Evolutionary conservation across 306 rosid species (phyloP), one percentile per base, ranked within the genome.

Genomic region (Acacia crassicarpa): DNA sequence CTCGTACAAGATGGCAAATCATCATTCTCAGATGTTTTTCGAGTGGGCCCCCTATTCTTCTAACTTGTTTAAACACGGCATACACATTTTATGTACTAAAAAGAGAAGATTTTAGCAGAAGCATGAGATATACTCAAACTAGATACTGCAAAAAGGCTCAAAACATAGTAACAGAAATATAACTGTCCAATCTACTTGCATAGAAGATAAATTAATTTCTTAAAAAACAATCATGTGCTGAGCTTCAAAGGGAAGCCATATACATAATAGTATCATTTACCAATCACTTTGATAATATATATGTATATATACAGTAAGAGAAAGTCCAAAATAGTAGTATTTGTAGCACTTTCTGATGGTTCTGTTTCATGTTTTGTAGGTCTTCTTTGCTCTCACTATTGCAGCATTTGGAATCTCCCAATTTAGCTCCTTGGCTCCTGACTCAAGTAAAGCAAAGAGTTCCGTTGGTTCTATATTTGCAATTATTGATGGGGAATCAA

Each of bases 21-120:
- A 77, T 69, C 88, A 67, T 85, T 86, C 77, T 44, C 86, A 9
- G 89, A 90, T 67, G 92, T 92, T 82, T 92, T 87, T 75, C 87
- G 79, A 9, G 92, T 92, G 87, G 33, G 81, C 3, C 4, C 35
- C 25, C 68, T 48, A 49, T 51, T 56, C 77, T 73, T 72, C 86
- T 43, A 74, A 66, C 61, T 33, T 17, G 22, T 35, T 15, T 14
- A 41, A 35, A 9, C 63, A 4, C 19, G 45, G 17, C 63, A 44
- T 20, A 4, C 53, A 38, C 58, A 23, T 62, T 62, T 27, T 27
- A 62, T 62, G 1, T 25, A 25, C 30, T 25, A 59, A 10, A n/a
- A 23, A 11, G 38, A 23, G 38, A 62, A 27, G 22, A 35, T 19
- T 38, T 67, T 35, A 62, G 23, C 44, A 33, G 45, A 20, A 7